These are phyloP conservation scores for Ilex asprella DNA, from an alignment of 257 asterid species.

Conservation along the genomic window DNA sequence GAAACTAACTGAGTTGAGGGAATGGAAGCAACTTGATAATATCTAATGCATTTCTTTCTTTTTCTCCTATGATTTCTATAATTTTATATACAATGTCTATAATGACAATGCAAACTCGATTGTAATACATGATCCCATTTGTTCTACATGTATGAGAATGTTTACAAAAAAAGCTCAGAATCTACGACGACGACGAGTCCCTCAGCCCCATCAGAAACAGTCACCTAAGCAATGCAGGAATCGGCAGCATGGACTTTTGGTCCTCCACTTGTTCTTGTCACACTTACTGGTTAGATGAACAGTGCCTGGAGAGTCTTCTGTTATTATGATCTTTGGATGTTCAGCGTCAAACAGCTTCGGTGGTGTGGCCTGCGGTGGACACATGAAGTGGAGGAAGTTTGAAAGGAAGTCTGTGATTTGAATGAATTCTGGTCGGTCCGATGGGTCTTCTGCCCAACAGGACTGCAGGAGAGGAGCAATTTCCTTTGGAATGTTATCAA, in stretches of 20 bases:
- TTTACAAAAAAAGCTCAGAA: background rate
- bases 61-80: no score
- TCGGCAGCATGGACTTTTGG: conserved; percentile 15
- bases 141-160: conserved; percentile 1
- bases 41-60: no score
- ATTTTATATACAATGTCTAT: no score
- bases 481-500: conserved; percentile 41
- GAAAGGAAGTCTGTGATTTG: conserved; percentile 36
- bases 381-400: conserved; percentile 20
- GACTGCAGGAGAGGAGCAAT: conserved; percentile 41
- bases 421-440: conserved; percentile 50
- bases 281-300: conserved; percentile 25
- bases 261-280: conserved; percentile 17
- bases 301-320: conserved; percentile 23
- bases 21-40: no score
- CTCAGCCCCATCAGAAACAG: background rate
- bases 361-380: conserved; percentile 11
- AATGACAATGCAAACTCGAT: no score
- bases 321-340: conserved; percentile 13
- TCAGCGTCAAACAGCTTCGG: conserved; percentile 15
- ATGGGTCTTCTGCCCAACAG: conserved; percentile 59
- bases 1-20: no score
- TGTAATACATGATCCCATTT: no score
- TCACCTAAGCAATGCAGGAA: conserved; percentile 20
- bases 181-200: background rate